These are phyloP conservation scores for Cladorrhinum samala DNA, from an alignment of 495 filamentous ascomycete species.

Conservation along the genomic window DNA sequence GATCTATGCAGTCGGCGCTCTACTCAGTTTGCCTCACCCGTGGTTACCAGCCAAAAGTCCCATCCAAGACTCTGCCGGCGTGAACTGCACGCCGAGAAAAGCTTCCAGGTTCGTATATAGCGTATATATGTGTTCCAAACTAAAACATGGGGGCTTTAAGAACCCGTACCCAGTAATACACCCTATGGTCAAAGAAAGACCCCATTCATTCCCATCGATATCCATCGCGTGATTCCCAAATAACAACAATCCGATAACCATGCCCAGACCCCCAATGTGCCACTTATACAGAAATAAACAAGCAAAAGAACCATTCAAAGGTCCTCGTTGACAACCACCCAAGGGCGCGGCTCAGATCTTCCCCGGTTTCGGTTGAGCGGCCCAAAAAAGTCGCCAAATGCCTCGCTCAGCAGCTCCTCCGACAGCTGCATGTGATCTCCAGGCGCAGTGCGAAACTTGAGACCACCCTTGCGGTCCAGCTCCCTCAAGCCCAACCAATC, in stretches of 20 bases:
- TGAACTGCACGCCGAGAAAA: no score
- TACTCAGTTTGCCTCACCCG: no score
- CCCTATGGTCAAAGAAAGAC: not conserved
- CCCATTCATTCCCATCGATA: not conserved
- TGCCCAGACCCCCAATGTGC: slow-evolving; percentile 1
- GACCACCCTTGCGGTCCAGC: slow-evolving; percentile 71
- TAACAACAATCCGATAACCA: not conserved
- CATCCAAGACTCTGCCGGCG: no score
- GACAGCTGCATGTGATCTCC: slow-evolving; percentile 81
- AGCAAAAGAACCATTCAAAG: slow-evolving; percentile 13
- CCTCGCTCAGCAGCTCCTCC: slow-evolving; percentile 57
- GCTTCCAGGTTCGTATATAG: no score
- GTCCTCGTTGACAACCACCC: slow-evolving; percentile 9
- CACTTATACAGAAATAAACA: not conserved
- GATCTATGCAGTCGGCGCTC: not conserved
- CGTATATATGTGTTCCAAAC: not conserved
- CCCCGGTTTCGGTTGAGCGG: slow-evolving; percentile 29
- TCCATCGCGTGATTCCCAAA: not conserved
- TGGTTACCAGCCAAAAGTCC: no score
- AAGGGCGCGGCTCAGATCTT: slow-evolving; percentile 17
- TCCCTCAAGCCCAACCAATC: slow-evolving; percentile 88
- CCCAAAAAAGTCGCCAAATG: slow-evolving; percentile 70
- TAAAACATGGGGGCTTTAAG: not conserved
- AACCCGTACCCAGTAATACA: not conserved
- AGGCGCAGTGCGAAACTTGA: slow-evolving; percentile 64